These are phyloP conservation scores for Monosporozyma solicola DNA, from an alignment of 805 yeast genomes.

Conservation along the genomic window DNA sequence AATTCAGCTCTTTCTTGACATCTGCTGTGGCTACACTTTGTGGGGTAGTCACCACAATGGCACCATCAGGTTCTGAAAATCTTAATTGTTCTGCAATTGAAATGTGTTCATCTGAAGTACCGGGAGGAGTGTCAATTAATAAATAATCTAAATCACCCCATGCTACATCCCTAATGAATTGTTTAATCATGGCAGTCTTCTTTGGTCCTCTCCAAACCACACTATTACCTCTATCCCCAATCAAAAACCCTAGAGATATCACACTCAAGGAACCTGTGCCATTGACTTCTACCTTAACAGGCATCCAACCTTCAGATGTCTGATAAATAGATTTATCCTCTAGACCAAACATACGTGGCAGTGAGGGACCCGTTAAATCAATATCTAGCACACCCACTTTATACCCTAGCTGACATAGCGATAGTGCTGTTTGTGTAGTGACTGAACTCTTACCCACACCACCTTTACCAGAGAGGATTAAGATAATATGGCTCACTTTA, in stretches of 20 bases:
- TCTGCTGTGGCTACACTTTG: slow-evolving; percentile 90
- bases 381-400: slow-evolving; percentile 93
- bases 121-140: slow-evolving; percentile 96
- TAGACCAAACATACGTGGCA: slow-evolving; percentile 93
- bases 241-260: slow-evolving; percentile 82
- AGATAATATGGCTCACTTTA: slow-evolving; percentile 63
- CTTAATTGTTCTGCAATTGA: slow-evolving; percentile 88
- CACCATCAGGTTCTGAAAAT: slow-evolving; percentile 72
- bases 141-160: slow-evolving; percentile 79
- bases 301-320: slow-evolving; percentile 82
- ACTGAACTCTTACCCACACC: slow-evolving; percentile 97
- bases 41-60: slow-evolving; percentile 92
- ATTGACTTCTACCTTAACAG: slow-evolving; percentile 43
- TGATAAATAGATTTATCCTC: slow-evolving; percentile 76
- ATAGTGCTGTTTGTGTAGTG: slow-evolving; percentile 87
- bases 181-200: slow-evolving; percentile 95
- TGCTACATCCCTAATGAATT: slow-evolving; percentile 78
- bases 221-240: slow-evolving; percentile 76
- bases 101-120: slow-evolving; percentile 96
- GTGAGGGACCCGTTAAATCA: slow-evolving; percentile 92
- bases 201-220: slow-evolving; percentile 99
- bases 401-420: slow-evolving; percentile 58
- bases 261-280: slow-evolving; percentile 45
- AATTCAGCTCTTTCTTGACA: slow-evolving; percentile 87
- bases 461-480: slow-evolving; percentile 89